phyloP scores from a whole-genome alignment of 148 eudicot genomes.

The Rhododendron williamsianum region DNA sequence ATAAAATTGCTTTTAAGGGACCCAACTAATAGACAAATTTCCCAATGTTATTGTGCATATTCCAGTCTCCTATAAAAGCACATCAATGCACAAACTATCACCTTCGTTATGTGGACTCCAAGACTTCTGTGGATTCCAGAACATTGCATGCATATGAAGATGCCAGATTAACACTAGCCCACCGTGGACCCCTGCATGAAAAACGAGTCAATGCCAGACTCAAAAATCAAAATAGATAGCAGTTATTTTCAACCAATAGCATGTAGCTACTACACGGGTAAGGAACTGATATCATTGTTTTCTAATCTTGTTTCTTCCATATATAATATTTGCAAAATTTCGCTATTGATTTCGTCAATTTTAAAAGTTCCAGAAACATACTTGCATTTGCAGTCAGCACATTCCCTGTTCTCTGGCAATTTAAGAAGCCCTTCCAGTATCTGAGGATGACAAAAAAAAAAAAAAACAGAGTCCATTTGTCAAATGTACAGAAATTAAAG shows the following conservation, averaged over 20 bases:
- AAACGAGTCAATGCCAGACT: slow-evolving; percentile 1
- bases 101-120: slow-evolving; percentile 98
- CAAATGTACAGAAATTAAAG: neutral
- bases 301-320: neutral
- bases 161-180: slow-evolving; percentile 99
- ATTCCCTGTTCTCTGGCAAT: slow-evolving; percentile 93
- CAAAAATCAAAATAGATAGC: neutral
- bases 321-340: neutral
- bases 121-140: slow-evolving; percentile 98
- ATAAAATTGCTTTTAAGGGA: neutral
- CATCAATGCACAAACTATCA: slow-evolving; percentile 25
- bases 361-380: slow-evolving; percentile 27
- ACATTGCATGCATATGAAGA: slow-evolving; percentile 98
- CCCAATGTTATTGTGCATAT: neutral
- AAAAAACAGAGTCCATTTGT: neutral
- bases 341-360: neutral
- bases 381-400: slow-evolving; percentile 97
- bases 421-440: slow-evolving; percentile 91
- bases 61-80: neutral
- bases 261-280: neutral
- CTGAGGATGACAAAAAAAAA: slow-evolving; percentile 29
- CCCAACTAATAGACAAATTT: neutral
- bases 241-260: neutral
- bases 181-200: slow-evolving; percentile 86
- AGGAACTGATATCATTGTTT: neutral